Evolutionary conservation across 306 rosid species (phyloP), one percentile per base, ranked within the genome.

Genomic region (Lagenaria siceraria): DNA sequence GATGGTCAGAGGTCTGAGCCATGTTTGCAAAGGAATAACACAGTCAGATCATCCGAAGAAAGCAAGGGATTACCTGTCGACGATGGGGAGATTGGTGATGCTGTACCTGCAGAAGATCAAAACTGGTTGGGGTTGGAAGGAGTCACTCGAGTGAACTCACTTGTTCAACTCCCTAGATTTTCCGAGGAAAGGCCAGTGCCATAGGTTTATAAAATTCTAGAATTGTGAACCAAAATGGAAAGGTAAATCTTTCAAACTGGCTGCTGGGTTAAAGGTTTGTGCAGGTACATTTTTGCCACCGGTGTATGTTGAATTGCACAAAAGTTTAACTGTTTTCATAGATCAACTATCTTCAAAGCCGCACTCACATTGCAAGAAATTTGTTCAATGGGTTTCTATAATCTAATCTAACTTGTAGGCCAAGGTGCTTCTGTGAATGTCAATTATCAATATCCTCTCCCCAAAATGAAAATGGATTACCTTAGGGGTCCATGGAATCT

Each of bases 101-200:
- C 85, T 11, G 74, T 83, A 71, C 70, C 85, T 8, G 77, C 86
- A 25, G 99, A 95, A 78, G 99, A 95, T 81, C 97, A 96, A 80
- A 90, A 89, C 85, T 96, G 98, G 98, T 96, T 63, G 35, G 98
- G 99, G 68, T 89, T 96, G 86, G 99, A 96, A 83, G 99, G 99
- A 1, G 98, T 96, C 68, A 96, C 99, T 3, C 89, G 98, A 8
- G 99, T 96, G 68, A 96, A 96, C 89, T 96, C 99, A 29, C 89
- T 96, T 13, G 99, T 96, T 76, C 98, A 92, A 77, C 99, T 96
- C 75, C 99, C 99, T 72, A 88, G 99, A 87, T 96, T 96, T 81
- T 92, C 98, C 1, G 93, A 86, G 79, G 97, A 90, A 84, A 85
- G 92, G 83, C 88, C 90, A 65, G 87, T 84, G 80, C 55, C 91